Conservation (phyloP, 1,284 basidiomycete species). For the Rhodotorula sp. region DNA sequence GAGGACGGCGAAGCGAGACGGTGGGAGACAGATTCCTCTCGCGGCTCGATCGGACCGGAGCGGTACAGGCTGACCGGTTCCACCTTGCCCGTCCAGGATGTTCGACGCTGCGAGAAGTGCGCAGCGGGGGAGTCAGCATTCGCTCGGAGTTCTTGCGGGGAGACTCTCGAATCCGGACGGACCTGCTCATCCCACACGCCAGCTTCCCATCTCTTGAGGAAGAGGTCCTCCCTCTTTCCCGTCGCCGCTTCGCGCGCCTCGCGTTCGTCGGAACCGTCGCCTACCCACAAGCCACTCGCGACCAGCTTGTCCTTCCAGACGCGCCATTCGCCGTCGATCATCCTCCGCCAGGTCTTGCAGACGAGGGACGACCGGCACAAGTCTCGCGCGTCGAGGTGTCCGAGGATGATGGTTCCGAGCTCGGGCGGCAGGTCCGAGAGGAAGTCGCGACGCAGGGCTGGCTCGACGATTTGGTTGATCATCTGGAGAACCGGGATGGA, state of each 20-base stretch:
- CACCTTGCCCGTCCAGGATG: conserved; percentile 27
- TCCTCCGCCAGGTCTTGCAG: conserved; percentile 73
- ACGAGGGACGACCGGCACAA: conserved; percentile 77
- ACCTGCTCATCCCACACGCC: conserved; percentile 41
- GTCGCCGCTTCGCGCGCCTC: conserved; percentile 39
- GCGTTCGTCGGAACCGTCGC: conserved; percentile 60
- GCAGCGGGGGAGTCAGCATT: neutral
- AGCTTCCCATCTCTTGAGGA: conserved; percentile 40
- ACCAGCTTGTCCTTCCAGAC: conserved; percentile 79
- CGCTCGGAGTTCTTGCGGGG: no score
- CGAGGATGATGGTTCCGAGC: conserved; percentile 74
- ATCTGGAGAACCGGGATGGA: conserved; percentile 77
- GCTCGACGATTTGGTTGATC: conserved; percentile 75
- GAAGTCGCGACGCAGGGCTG: conserved; percentile 82
- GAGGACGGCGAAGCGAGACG: conserved; percentile 51
- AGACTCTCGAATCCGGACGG: neutral
- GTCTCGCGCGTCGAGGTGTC: conserved; percentile 70
- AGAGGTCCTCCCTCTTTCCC: conserved; percentile 35
- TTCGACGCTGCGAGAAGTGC: neutral
- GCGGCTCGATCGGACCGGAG: conserved; percentile 8
- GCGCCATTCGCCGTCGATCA: conserved; percentile 78
- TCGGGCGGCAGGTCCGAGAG: conserved; percentile 80
- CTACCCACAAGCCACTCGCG: conserved; percentile 77
- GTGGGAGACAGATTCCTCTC: conserved; percentile 17
- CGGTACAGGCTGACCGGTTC: conserved; percentile 25